These are phyloP conservation scores for Cyclotella choctawhatcheeana DNA, from an alignment of 108 stramenopile species.

Conservation along the genomic window DNA sequence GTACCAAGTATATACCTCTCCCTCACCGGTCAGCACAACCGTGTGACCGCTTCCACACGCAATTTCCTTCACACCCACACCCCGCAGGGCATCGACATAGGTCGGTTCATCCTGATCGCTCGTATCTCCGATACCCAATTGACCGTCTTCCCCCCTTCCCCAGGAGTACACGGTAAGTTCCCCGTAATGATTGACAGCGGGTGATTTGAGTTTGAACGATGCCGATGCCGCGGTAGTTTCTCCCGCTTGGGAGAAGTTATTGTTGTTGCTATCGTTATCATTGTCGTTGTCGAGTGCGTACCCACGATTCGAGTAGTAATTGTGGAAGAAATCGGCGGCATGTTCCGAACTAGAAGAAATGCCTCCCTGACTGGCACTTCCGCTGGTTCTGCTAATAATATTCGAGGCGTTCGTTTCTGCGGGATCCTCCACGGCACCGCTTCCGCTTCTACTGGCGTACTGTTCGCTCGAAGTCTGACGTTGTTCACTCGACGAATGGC, in stretches of 20 bases:
- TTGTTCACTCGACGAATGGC: slow-evolving; percentile 13
- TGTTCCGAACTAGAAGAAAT: neutral
- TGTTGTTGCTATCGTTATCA: neutral
- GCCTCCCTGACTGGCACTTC: neutral
- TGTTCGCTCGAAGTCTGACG: too few relatives aligned
- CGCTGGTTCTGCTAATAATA: neutral
- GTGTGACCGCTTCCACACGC: slow-evolving; percentile 96
- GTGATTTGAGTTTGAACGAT: neutral
- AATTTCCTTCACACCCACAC: slow-evolving; percentile 90
- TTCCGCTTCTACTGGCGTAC: too few relatives aligned
- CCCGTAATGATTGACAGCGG: slow-evolving; percentile 11
- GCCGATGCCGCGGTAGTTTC: slow-evolving; percentile 6
- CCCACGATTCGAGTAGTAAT: slow-evolving; percentile 6
- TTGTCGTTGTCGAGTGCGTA: slow-evolving; percentile 5
- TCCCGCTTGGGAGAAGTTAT: too few relatives aligned
- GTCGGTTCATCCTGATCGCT: slow-evolving; percentile 89
- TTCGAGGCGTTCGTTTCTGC: neutral
- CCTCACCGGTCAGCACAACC: slow-evolving; percentile 90
- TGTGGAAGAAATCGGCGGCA: slow-evolving; percentile 7
- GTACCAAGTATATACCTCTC: slow-evolving; percentile 95
- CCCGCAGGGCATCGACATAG: slow-evolving; percentile 89
- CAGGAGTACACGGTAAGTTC: slow-evolving; percentile 84
- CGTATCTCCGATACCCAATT: slow-evolving; percentile 74
- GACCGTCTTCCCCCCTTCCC: slow-evolving; percentile 94
- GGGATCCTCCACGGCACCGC: neutral